Evolutionary conservation across 345 rosid species (phyloP), one percentile per base, ranked within the genome.

Genomic region (Aquilaria sinensis): DNA sequence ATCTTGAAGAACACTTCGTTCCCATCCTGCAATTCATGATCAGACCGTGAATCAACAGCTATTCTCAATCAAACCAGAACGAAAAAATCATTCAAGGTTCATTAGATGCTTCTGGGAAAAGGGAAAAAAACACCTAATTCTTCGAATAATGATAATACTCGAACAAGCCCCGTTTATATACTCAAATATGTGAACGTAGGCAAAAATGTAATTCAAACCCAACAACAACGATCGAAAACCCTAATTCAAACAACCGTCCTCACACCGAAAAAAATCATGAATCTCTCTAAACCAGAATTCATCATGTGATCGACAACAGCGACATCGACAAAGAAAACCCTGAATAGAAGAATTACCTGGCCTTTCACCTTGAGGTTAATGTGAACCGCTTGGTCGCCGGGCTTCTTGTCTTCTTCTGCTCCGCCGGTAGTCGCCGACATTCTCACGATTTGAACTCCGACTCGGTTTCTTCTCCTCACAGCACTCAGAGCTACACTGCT

Each of bases 1-100:
- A 91, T 91, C 79, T 91, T 83, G 61, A 91, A 91, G 72, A 88
- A 91, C 37, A 91, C 96, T 68, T 91, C 97, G 64, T 84, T 90
- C 5, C 97, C 97, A 77, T 91, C 97, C 97, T 85, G 51, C 58
- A 70, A 51, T 3, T 37, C 43, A 37, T 37, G 0, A 31, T 53
- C 2, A 30, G 12, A n/a, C 53, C 47, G 23, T 2, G 45, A 30
- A 32, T 13, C 31, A 64, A 50, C 61, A 23, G 23, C 23, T 1
- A 23, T 23, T 23, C 23, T 23, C 23, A 23, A 23, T 23, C 23
- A 23, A 23, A 0, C 23, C 23, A 23, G 23, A 23, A 23, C 23
- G 23, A 23, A 23, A 23, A 23, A n/a, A 10, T 29, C 6, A 31
- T 9, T 2, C n/a, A 11, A 7, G 45, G 4, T 23, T 46, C 29